phyloP scores from a whole-genome alignment of 2,329 filamentous ascomycete species.

The Teratosphaeria zuluensis region DNA sequence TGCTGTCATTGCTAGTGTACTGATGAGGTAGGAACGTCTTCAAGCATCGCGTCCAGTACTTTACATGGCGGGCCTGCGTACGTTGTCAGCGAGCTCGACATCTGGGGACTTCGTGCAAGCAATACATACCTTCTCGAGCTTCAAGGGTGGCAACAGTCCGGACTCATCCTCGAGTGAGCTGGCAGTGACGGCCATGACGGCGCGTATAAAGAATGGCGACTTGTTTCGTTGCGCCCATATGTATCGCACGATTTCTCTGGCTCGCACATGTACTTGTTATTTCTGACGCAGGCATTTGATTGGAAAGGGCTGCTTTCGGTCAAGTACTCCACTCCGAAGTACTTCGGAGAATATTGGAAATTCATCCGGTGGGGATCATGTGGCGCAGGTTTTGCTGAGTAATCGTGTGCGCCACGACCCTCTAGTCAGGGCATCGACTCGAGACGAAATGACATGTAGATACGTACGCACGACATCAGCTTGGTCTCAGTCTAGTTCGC shows the following conservation, averaged over 20 bases:
- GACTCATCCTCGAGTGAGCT: conserved; percentile 1
- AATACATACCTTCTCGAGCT: conserved; percentile 8
- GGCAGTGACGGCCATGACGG: neutral
- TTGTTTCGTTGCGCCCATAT: neutral
- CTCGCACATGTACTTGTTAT: neutral
- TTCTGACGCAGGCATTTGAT: neutral
- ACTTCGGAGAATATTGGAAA: too few species aligned
- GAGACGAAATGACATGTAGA: too few species aligned
- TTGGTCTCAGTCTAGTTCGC: too few species aligned
- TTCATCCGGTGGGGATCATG: neutral
- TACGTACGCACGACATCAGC: too few species aligned
- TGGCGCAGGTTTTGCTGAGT: neutral
- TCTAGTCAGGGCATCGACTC: too few species aligned
- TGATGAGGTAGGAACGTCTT: conserved; percentile 67
- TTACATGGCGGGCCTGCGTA: conserved; percentile 49
- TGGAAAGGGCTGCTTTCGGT: neutral
- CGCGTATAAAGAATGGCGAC: neutral
- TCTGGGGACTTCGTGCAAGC: neutral
- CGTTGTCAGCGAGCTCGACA: neutral
- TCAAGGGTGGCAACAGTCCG: neutral
- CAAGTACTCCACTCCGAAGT: too few species aligned
- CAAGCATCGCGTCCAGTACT: conserved; percentile 87
- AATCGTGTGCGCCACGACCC: neutral
- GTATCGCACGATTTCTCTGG: neutral
- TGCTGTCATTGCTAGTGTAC: conserved; percentile 85